These are phyloP conservation scores for Penicillium frequentans DNA, from an alignment of 2,329 filamentous ascomycete species.

Conservation along the genomic window DNA sequence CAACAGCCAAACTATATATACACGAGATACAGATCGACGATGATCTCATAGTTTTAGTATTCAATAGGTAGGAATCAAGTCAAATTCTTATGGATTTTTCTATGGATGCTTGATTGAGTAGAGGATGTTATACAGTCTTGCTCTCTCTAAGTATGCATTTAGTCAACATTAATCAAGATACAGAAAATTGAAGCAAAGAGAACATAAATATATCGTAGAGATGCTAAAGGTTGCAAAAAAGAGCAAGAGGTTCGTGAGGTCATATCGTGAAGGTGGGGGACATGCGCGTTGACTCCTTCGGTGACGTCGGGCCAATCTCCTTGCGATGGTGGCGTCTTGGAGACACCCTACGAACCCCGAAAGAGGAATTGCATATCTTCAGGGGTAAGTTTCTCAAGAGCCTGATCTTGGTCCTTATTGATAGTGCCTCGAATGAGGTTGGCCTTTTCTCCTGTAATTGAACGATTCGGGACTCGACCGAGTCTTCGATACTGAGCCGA, in stretches of 20 bases:
- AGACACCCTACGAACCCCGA: constrained; percentile 61
- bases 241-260: constrained; percentile 5
- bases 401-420: constrained; percentile 79
- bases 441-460: constrained; percentile 97
- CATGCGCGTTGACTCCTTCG: not conserved
- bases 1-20: constrained; percentile 8
- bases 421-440: constrained; percentile 98
- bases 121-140: not conserved
- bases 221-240: not conserved
- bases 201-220: not conserved
- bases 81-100: no score
- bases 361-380: constrained; percentile 97
- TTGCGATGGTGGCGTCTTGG: constrained; percentile 3
- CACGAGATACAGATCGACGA: not conserved
- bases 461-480: constrained; percentile 93
- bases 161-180: no score
- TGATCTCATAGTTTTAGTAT: not conserved
- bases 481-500: constrained; percentile 92
- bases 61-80: no score
- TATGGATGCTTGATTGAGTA: not conserved
- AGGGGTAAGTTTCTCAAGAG: constrained; percentile 85
- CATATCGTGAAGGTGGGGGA: constrained; percentile 2
- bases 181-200: not conserved
- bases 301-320: constrained; percentile 3
- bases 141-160: not conserved